Conservation (phyloP, 192 early-diverging fungal genomes). For the Rhizoclosmatium sp. region DNA sequence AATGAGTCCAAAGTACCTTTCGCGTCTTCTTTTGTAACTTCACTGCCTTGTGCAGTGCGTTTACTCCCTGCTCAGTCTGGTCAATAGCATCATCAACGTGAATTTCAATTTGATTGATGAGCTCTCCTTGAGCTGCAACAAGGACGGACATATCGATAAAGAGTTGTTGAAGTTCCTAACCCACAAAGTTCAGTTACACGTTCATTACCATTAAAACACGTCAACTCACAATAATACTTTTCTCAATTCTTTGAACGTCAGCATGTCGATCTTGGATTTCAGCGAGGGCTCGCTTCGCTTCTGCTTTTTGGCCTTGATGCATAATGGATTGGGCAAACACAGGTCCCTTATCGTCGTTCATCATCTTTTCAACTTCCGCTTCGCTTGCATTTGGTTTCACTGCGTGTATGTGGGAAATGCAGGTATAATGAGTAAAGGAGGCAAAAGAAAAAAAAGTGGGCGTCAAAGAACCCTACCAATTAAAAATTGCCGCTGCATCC, state of each 20-base stretch:
- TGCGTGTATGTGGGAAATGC: conserved; percentile 32
- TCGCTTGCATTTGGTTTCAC: conserved; percentile 82
- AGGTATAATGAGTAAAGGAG: not conserved
- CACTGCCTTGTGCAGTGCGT: conserved; percentile 66
- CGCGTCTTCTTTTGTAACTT: conserved; percentile 64
- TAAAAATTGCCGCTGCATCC: conserved; percentile 83
- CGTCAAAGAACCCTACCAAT: conserved; percentile 65
- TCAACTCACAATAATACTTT: conserved; percentile 75
- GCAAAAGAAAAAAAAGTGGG: not conserved
- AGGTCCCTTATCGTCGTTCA: conserved; percentile 75
- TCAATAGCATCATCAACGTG: conserved; percentile 67
- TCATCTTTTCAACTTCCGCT: conserved; percentile 77
- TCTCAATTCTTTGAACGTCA: conserved; percentile 89
- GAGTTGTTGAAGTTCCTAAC: conserved; percentile 84
- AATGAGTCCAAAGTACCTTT: conserved; percentile 45
- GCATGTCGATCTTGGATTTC: conserved; percentile 87
- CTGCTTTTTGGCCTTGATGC: conserved; percentile 71
- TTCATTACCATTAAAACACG: not conserved
- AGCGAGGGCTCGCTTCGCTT: conserved; percentile 75
- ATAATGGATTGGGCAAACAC: conserved; percentile 85
- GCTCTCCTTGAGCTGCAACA: conserved; percentile 76
- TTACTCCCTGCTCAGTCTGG: conserved; percentile 68
- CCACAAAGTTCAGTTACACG: not conserved
- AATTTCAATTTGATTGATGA: conserved; percentile 75
- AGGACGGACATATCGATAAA: conserved; percentile 90